Conservation (phyloP, 164 flowering plant genomes). For the Vitis labrusca region DNA sequence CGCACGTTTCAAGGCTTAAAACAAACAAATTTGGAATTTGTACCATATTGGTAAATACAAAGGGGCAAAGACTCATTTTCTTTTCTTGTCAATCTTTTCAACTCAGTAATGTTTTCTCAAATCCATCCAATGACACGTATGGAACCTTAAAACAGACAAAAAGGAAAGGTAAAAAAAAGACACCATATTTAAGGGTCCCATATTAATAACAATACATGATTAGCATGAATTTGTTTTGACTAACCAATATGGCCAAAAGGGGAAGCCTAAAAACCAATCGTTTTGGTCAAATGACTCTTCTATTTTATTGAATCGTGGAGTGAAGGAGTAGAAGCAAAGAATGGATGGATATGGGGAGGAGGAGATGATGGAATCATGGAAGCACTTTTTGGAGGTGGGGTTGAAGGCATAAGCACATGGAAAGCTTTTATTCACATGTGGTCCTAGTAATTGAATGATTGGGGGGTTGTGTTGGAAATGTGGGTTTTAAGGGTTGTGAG, state of each 20-base stretch:
- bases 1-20: no score
- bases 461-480: background rate
- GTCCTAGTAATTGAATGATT: background rate
- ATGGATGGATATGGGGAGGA: background rate
- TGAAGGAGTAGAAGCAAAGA: conserved; percentile 15
- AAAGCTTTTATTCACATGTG: conserved; percentile 1
- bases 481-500: background rate
- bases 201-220: background rate
- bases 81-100: background rate
- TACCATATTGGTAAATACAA: no score
- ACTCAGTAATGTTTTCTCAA: background rate
- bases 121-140: background rate
- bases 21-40: no score
- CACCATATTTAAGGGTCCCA: conserved; percentile 1
- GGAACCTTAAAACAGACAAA: background rate
- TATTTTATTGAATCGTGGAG: background rate
- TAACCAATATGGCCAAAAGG: conserved; percentile 2
- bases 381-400: background rate
- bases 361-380: background rate
- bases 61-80: background rate
- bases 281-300: background rate
- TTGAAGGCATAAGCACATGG: conserved; percentile 5
- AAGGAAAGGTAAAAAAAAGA: background rate
- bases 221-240: conserved; percentile 12
- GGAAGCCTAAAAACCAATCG: background rate